phyloP scores from a whole-genome alignment of 345 rosid species.

The Syzygium aromaticum region DNA sequence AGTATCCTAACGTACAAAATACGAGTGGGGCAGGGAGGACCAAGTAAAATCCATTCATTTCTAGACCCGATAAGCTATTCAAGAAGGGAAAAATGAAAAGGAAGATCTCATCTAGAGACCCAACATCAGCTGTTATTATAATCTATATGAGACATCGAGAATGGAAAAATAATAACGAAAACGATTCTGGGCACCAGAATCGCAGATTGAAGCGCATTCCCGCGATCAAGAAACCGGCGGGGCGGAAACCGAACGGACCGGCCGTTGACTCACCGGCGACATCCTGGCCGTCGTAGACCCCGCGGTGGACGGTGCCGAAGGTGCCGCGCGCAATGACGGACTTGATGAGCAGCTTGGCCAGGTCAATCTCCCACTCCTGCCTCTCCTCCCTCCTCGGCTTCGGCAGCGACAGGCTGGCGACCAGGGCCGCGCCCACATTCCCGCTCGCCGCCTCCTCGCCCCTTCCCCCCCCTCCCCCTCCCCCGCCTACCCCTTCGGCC shows the following conservation, averaged over 20 bases:
- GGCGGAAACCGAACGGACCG: neutral
- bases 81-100: neutral
- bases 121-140: neutral
- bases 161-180: neutral
- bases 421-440: neutral
- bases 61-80: neutral
- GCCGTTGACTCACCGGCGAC: constrained; percentile 69
- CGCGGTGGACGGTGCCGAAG: constrained; percentile 97
- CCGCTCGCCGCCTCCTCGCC: neutral
- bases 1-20: neutral
- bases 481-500: neutral
- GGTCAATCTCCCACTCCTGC: constrained; percentile 96
- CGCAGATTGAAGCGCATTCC: neutral
- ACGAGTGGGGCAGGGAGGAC: neutral
- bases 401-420: neutral
- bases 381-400: constrained; percentile 29
- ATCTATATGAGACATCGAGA: neutral
- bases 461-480: neutral
- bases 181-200: neutral
- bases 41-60: neutral
- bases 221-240: neutral
- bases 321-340: constrained; percentile 94
- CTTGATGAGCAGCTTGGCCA: constrained; percentile 77
- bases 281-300: constrained; percentile 76
- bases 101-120: neutral